These are phyloP conservation scores for Acephala macrosclerotiorum DNA, from an alignment of 2,329 filamentous ascomycete genomes.

Conservation along the genomic window DNA sequence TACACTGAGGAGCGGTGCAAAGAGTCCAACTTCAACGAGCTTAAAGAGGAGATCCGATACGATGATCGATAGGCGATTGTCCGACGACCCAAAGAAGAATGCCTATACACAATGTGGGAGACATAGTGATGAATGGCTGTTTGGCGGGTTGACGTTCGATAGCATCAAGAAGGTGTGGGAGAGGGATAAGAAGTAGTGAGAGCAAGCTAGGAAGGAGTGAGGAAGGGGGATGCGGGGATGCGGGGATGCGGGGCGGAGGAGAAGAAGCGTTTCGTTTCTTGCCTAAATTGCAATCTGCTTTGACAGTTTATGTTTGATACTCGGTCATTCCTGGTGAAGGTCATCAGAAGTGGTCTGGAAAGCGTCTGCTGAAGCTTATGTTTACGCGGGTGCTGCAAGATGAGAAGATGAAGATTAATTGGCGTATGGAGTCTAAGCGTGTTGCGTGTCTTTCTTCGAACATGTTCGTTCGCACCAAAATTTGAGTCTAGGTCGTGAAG, in stretches of 20 bases:
- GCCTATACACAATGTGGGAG: slow-evolving; percentile 36
- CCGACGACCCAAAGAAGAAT: slow-evolving; percentile 28
- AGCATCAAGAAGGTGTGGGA: slow-evolving; percentile 31
- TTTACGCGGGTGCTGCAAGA: not conserved
- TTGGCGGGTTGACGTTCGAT: slow-evolving; percentile 30
- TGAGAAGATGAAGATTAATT: not conserved
- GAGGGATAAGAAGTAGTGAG: slow-evolving; percentile 19
- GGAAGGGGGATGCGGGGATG: not conserved
- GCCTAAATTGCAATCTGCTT: not conserved
- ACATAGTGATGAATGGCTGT: slow-evolving; percentile 40
- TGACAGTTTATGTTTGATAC: not conserved
- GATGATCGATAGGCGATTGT: slow-evolving; percentile 10
- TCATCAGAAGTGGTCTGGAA: not conserved
- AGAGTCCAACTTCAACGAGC: slow-evolving; percentile 3
- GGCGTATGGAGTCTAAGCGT: not conserved
- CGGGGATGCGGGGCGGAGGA: too few relatives aligned
- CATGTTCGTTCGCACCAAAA: not conserved
- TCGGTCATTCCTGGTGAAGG: not conserved
- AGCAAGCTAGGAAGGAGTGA: not conserved
- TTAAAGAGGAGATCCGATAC: slow-evolving; percentile 4
- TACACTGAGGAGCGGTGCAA: not conserved
- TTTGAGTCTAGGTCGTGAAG: not conserved
- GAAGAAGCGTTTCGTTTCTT: not conserved
- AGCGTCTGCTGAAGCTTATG: not conserved
- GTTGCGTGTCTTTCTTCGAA: not conserved